Percentiles rank a stretch among this genome's conserved stretches.
Conservation (phyloP, 1,139 yeast genomes). For the Saccharomycopsis crataegensis region DNA sequence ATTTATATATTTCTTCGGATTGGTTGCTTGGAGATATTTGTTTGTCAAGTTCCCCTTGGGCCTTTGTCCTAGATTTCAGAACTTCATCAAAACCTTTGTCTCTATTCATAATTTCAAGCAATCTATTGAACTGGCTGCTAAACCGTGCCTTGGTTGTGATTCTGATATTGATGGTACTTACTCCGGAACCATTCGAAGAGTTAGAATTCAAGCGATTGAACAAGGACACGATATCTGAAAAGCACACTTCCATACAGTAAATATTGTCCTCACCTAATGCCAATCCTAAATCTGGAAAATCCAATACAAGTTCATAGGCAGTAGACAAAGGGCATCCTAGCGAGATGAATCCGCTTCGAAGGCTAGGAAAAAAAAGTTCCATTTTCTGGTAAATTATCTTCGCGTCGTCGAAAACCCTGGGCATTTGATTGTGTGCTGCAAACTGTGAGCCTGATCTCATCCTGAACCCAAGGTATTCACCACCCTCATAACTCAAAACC, state of each 20-base stretch:
- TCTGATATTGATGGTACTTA: not conserved
- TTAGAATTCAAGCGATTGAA: conserved; percentile 6
- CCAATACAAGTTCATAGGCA: conserved; percentile 4
- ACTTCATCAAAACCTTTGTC: conserved; percentile 8
- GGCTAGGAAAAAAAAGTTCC: conserved; percentile 4
- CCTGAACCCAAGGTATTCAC: not conserved
- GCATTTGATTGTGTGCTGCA: not conserved
- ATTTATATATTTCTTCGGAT: not conserved
- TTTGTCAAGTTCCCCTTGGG: not conserved
- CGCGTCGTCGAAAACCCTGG: not conserved
- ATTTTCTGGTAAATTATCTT: not conserved
- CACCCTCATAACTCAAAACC: not conserved
- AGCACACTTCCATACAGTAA: conserved; percentile 5
- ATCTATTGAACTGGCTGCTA: conserved; percentile 7
- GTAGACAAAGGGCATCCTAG: conserved; percentile 1
- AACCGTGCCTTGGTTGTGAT: conserved; percentile 1
- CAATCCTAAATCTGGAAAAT: conserved; percentile 4
- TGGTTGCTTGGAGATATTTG: not conserved
- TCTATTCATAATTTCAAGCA: not conserved
- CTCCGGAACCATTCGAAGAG: not conserved
- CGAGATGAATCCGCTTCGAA: conserved; percentile 3
- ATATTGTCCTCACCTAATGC: conserved; percentile 9
- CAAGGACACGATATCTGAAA: conserved; percentile 5
- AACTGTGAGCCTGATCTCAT: not conserved
- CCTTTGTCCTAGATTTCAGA: not conserved